Base-by-base conservation (phyloP, 2,329 filamentous ascomycete genomes). In the Chrysosphaeria jannelii region DNA sequence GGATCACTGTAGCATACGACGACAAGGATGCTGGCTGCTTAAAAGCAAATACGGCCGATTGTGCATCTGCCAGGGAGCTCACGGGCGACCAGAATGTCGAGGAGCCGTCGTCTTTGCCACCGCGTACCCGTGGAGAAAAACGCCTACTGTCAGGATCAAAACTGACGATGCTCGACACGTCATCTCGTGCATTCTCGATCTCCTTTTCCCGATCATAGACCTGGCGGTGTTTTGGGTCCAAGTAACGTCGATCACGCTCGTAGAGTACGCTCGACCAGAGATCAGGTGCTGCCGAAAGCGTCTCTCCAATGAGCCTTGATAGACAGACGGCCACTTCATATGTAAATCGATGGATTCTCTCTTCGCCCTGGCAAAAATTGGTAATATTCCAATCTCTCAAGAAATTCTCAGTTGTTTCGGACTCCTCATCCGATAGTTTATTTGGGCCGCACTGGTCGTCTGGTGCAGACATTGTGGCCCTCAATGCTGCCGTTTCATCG, bases 361-460 rank as follows among this genome's bases (percentile, higher is more conserved):
- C 85, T 40, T 97, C 85, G 5, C 81, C 85, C 33, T 66, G 69
- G 44, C 85, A 97, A 33, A 93, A 81, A 37, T 90, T 90, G 39
- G 88, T 76, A 15, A 93, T 68, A 9, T 65, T 64, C 31, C 67
- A 69, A 33, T 71, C 63, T 23, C 70, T 63, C 25, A 93, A 51
- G 76, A 81, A 97, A 26, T 64, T 61, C 11, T 58, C 50, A 0
- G 78, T 90, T 32, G 78, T 65, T 24, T 88, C 75, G 0, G 79
- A 68, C 40, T 93, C 85, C 26, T 90, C 76, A 38, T 93, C 81
- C n/a, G 75, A 79, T 8, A 97, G 55, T 42, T 97, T 97, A 41
- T 88, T 89, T 0, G 76, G 75, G 0, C 85, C 81, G 8, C 79
- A 81, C 34, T 89, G 74, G 25, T 74, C 74, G 27, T 70, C 65